Evolutionary conservation across 257 asterid genomes (phyloP).

Genomic region (Nemophila menziesii): DNA sequence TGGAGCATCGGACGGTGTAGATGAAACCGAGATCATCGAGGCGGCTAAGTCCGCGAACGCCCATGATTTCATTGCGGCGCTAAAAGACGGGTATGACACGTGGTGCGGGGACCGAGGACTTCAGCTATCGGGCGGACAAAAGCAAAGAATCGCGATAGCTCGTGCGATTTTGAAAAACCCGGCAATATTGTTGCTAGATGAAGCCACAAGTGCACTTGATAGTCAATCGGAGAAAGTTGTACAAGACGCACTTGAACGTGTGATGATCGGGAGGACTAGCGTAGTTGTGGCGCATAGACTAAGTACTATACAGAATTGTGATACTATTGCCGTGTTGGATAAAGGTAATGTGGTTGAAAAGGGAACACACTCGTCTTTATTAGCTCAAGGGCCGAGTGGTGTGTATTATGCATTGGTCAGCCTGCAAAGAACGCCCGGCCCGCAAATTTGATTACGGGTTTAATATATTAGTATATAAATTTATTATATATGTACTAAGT

Average conservation of each 20-base stretch:
- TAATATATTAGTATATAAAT: background rate
- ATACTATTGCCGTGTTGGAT: conserved; percentile 58
- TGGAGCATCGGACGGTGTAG: conserved; percentile 37
- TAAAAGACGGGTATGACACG: conserved; percentile 59
- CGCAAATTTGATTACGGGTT: background rate
- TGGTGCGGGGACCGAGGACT: conserved; percentile 83
- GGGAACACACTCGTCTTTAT: conserved; percentile 64
- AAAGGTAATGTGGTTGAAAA: conserved; percentile 61
- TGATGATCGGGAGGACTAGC: conserved; percentile 75
- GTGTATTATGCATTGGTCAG: conserved; percentile 57
- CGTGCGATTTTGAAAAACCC: conserved; percentile 71
- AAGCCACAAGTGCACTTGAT: conserved; percentile 86
- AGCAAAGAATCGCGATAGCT: conserved; percentile 77
- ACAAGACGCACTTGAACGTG: conserved; percentile 74
- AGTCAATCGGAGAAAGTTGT: conserved; percentile 72
- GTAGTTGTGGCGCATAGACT: conserved; percentile 85
- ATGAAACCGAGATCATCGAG: conserved; percentile 49
- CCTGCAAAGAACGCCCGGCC: conserved; percentile 40
- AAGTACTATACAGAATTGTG: conserved; percentile 64
- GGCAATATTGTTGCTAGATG: conserved; percentile 48
- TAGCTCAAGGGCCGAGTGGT: conserved; percentile 47
- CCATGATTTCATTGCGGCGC: conserved; percentile 54
- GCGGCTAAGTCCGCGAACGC: conserved; percentile 85
- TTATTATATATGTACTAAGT: background rate
- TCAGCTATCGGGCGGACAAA: conserved; percentile 87